Evolutionary conservation across 768 basidiomycete genomes (phyloP).

Genomic region (Suillus alpinus): DNA sequence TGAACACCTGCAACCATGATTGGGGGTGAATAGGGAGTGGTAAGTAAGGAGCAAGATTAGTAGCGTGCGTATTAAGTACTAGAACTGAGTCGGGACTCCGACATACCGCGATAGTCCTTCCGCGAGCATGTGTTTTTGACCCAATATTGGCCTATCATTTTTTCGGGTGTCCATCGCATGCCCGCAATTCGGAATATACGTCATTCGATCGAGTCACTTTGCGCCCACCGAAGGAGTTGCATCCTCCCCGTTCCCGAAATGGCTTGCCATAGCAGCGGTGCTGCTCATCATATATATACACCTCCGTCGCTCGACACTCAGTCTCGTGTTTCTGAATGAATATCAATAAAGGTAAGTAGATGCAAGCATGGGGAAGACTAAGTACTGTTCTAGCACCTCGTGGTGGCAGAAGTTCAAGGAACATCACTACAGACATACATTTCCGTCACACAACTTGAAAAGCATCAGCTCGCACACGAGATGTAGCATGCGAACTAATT

Average conservation of each 20-base stretch:
- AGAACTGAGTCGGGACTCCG: slow-evolving; percentile 45
- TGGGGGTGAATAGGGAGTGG: slow-evolving; percentile 11
- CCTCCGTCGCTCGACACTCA: too few species aligned
- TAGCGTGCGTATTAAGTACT: slow-evolving; percentile 27
- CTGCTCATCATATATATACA: not conserved
- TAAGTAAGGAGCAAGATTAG: slow-evolving; percentile 6
- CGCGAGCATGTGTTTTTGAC: slow-evolving; percentile 7
- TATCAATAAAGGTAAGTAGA: not conserved
- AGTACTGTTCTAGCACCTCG: not conserved
- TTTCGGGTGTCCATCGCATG: not conserved
- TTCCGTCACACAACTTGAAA: not conserved
- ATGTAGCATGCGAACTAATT: not conserved
- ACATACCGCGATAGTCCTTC: slow-evolving; percentile 8
- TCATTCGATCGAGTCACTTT: not conserved
- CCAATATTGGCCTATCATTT: not conserved
- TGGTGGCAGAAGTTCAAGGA: not conserved
- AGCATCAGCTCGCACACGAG: not conserved
- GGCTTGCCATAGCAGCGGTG: not conserved
- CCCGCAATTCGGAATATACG: not conserved
- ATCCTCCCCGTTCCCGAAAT: not conserved
- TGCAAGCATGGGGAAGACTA: not conserved
- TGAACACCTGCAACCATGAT: slow-evolving; percentile 62
- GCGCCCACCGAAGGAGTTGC: not conserved
- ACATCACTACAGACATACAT: not conserved
- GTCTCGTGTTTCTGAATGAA: not conserved